These are phyloP conservation scores for Pseudozyma tsukubaensis DNA, from an alignment of 1,284 basidiomycete species.

Conservation along the genomic window DNA sequence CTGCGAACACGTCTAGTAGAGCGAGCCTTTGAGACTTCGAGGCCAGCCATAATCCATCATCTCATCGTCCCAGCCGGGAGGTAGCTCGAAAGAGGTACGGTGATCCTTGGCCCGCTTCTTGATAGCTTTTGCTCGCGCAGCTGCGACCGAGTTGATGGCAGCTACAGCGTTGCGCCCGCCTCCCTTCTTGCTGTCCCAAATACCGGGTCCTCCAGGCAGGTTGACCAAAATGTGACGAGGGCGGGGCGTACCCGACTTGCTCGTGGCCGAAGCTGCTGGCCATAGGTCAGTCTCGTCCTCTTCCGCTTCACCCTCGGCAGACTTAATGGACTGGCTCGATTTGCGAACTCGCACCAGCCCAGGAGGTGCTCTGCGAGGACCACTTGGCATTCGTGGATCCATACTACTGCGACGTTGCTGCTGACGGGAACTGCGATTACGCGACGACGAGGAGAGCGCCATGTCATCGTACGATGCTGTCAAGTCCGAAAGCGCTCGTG, in stretches of 20 bases:
- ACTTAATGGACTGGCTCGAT: slow-evolving; percentile 13
- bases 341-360: slow-evolving; percentile 26
- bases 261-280: slow-evolving; percentile 43
- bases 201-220: slow-evolving; percentile 47
- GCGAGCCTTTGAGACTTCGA: slow-evolving; percentile 47
- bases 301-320: slow-evolving; percentile 23
- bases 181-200: slow-evolving; percentile 53
- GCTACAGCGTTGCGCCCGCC: slow-evolving; percentile 48
- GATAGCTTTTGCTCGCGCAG: slow-evolving; percentile 47
- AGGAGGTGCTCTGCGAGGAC: slow-evolving; percentile 37
- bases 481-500: slow-evolving; percentile 34
- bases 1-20: slow-evolving; percentile 26
- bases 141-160: slow-evolving; percentile 47
- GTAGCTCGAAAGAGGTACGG: slow-evolving; percentile 33
- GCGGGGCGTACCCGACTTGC: slow-evolving; percentile 45
- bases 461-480: slow-evolving; percentile 45
- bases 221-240: slow-evolving; percentile 53
- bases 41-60: slow-evolving; percentile 53
- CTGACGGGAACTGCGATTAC: slow-evolving; percentile 5
- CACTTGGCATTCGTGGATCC: slow-evolving; percentile 20
- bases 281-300: slow-evolving; percentile 35
- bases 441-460: slow-evolving; percentile 20
- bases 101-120: slow-evolving; percentile 42
- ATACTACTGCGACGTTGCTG: slow-evolving; percentile 21
- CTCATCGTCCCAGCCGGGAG: slow-evolving; percentile 38